Evolutionary conservation across 257 asterid species (phyloP).

Genomic region (Lycium barbarum): DNA sequence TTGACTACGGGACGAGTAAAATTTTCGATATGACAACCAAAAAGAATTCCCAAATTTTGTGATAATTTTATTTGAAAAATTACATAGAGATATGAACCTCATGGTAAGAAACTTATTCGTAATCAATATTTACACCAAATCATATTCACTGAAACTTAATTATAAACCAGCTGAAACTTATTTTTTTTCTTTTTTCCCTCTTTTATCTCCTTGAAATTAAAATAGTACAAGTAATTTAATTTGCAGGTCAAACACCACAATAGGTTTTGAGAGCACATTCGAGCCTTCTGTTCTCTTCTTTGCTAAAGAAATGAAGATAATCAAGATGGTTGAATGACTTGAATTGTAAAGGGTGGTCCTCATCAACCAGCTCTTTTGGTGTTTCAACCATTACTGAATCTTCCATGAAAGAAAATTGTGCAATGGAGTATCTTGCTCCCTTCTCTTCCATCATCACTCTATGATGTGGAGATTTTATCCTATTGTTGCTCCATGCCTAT

Average conservation of each 20-base stretch:
- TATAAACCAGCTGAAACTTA: too few relatives aligned
- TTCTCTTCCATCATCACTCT: constrained; percentile 61
- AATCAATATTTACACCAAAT: not conserved
- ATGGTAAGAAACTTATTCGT: not conserved
- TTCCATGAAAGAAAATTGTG: constrained; percentile 77
- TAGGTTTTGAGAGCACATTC: constrained; percentile 61
- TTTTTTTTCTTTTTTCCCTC: not conserved
- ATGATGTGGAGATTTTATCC: constrained; percentile 68
- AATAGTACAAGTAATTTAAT: not conserved
- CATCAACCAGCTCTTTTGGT: constrained; percentile 64
- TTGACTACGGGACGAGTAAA: too few relatives aligned
- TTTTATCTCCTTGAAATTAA: not conserved
- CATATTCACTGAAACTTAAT: not conserved
- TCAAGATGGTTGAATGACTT: constrained; percentile 69
- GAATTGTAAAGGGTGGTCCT: constrained; percentile 56
- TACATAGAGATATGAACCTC: not conserved
- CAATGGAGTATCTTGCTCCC: constrained; percentile 64
- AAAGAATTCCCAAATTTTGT: too few relatives aligned
- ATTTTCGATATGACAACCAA: too few relatives aligned
- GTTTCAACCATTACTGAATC: constrained; percentile 47
- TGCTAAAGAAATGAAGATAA: constrained; percentile 64
- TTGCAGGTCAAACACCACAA: constrained; percentile 56
- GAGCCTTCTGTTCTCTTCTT: constrained; percentile 68
- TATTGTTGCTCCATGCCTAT: constrained; percentile 80
- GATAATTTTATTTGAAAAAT: too few relatives aligned